Base-by-base conservation (phyloP, 1,139 yeast genomes). In the Geotrichum klebahnii region DNA sequence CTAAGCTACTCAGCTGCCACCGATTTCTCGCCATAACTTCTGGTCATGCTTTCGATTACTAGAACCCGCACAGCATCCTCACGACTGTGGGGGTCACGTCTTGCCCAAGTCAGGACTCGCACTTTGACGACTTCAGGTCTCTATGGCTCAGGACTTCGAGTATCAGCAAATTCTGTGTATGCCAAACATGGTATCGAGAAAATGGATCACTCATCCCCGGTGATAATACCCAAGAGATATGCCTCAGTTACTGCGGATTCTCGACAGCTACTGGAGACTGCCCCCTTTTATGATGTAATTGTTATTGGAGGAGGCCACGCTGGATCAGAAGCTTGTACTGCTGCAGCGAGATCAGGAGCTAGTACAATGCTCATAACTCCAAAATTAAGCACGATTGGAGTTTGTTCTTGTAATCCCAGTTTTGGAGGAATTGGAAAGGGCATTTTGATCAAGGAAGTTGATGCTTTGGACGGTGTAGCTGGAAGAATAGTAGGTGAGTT, bases 371-470 rank as follows among this genome's bases (percentile, higher is more conserved):
- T 94, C 28, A 74, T 94, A 2, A 92, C 98, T 0, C 98, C 96
- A 0, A 74, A 73, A 46, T 65, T 80, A 28, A 65, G 74, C 32
- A 86, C 88, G 61, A 81, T 94, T 9, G 99, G 99, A 0, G 85
- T 95, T 0, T 94, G 97, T 28, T 88, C 96, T 1, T 94, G 99
- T 65, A 94, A 94, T 64, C 99, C 99, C 3, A 89, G 89, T 44
- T 87, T 89, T 84, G 99, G 98, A 35, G 99, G 99, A 48, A 94
- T 94, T 46, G 99, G 98, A 0, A 94, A 94, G 62, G 99, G 98
- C 17, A 92, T 96, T 1, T 71, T 94, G 46, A 69, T 94, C 34
- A 77, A 89, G 58, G 99, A 94, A 67, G 88, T 94, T 5, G 99
- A 94, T 70, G 97, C 99, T 0, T 71, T 94, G 49, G 99, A 90